phyloP scores from a whole-genome alignment of 108 stramenopile genomes.

The Epipyxis sp. region DNA sequence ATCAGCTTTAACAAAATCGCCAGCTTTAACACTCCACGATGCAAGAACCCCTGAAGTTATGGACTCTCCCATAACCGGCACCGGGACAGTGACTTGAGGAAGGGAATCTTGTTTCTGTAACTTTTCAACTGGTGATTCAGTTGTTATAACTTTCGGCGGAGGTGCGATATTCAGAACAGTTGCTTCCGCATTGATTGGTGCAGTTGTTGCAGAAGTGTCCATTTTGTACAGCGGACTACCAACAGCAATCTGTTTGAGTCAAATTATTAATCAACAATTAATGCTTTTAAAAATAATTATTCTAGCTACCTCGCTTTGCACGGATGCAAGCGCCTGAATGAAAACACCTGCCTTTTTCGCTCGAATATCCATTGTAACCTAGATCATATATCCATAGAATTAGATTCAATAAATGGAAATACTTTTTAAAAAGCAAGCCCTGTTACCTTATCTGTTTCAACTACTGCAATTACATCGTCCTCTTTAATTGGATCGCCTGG shows the following conservation, averaged over 20 bases:
- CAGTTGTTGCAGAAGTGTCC: conserved; percentile 68
- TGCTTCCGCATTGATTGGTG: conserved; percentile 62
- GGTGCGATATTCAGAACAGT: conserved; percentile 16
- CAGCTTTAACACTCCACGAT: neutral
- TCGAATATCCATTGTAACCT: conserved; percentile 52
- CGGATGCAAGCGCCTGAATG: conserved; percentile 42
- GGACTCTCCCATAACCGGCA: conserved; percentile 29
- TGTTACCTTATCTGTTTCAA: conserved; percentile 56
- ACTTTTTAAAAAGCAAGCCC: too few species aligned
- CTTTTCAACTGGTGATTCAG: neutral
- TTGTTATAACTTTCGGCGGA: neutral
- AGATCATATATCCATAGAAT: too few species aligned
- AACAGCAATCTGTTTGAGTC: conserved; percentile 37
- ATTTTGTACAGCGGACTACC: conserved; percentile 43
- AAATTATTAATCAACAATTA: too few species aligned
- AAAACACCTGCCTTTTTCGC: conserved; percentile 40
- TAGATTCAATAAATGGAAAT: too few species aligned
- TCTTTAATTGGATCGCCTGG: conserved; percentile 45
- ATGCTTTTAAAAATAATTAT: conserved; percentile 3
- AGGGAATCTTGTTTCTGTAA: neutral
- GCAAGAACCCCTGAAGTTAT: conserved; percentile 17
- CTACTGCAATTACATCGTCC: conserved; percentile 51
- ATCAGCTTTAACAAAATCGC: conserved; percentile 53
- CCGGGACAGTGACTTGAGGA: conserved; percentile 40
- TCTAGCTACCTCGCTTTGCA: conserved; percentile 24